Percentiles rank a stretch among this genome's conserved stretches.
Conservation (phyloP, 164 flowering plant genomes). For the Litsea cubeba region DNA sequence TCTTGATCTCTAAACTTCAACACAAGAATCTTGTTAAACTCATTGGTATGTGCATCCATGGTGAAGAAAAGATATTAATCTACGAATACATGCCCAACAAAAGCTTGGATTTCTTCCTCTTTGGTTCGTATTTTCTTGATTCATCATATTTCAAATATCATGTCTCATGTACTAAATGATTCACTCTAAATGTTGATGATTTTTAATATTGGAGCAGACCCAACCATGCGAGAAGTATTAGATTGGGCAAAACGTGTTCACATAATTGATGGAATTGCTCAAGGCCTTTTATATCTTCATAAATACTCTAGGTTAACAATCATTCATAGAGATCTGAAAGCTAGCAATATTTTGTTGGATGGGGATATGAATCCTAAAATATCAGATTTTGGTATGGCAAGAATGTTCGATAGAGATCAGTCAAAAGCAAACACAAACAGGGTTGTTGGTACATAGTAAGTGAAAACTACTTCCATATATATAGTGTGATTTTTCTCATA, state of each 20-base stretch:
- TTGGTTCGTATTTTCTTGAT: conserved; percentile 25
- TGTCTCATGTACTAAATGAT: no score
- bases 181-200: no score
- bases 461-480: conserved; percentile 3
- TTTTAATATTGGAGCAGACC: not conserved
- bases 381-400: conserved; percentile 23
- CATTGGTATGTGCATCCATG: conserved; percentile 37
- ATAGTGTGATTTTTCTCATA: not conserved
- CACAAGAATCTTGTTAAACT: conserved; percentile 51
- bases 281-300: conserved; percentile 19
- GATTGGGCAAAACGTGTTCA: no score
- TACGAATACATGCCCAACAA: conserved; percentile 60
- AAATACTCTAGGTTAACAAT: conserved; percentile 14
- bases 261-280: conserved; percentile 5
- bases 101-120: conserved; percentile 63
- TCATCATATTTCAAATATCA: no score
- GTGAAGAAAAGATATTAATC: conserved; percentile 31
- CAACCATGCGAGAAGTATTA: no score
- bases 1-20: conserved; percentile 39
- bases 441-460: conserved; percentile 80
- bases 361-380: conserved; percentile 17
- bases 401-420: conserved; percentile 11
- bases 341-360: conserved; percentile 10
- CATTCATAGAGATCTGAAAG: conserved; percentile 13
- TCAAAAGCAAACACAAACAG: conserved; percentile 33